A percentile compares a stretch with the other conserved stretches of the same genome.
These are phyloP conservation scores for Oidiodendron maius DNA, from an alignment of 495 filamentous ascomycete species.

Conservation along the genomic window DNA sequence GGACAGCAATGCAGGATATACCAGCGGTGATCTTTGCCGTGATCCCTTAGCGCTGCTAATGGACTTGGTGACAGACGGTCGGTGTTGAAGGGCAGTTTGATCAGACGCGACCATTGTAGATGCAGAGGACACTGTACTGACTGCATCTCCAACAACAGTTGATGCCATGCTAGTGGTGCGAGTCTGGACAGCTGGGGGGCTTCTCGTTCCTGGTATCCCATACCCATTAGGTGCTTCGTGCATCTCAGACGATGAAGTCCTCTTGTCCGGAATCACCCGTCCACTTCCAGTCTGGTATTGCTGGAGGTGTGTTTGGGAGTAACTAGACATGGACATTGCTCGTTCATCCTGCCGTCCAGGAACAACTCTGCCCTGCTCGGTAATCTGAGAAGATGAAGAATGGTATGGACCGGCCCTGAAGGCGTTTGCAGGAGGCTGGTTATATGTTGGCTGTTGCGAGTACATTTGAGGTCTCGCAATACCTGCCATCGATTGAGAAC, in stretches of 20 bases:
- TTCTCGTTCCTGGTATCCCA: constrained; percentile 9
- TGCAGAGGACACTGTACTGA: constrained; percentile 80
- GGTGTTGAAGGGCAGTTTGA: constrained; percentile 36
- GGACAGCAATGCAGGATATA: constrained; percentile 90
- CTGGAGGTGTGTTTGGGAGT: constrained; percentile 62
- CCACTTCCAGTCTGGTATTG: constrained; percentile 82
- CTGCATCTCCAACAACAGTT: constrained; percentile 33
- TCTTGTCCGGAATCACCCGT: constrained; percentile 68
- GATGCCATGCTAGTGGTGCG: constrained; percentile 49
- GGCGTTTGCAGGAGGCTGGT: constrained; percentile 57
- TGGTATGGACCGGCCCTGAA: constrained; percentile 74
- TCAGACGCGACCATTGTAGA: constrained; percentile 57
- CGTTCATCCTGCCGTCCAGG: constrained; percentile 90
- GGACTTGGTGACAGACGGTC: constrained; percentile 24
- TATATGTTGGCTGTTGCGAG: constrained; percentile 51
- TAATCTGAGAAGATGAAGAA: constrained; percentile 61
- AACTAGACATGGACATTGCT: constrained; percentile 91
- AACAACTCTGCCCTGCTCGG: constrained; percentile 82
- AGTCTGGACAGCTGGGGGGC: constrained; percentile 20
- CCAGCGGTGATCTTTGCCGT: constrained; percentile 54
- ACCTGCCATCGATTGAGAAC: constrained; percentile 87
- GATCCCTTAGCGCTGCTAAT: constrained; percentile 29
- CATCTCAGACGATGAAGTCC: constrained; percentile 24
- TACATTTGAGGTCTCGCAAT: constrained; percentile 60
- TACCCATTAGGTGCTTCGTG: constrained; percentile 16